Base-by-base conservation (phyloP, 139 green algal genomes). In the Chlorella sorokiniana region DNA sequence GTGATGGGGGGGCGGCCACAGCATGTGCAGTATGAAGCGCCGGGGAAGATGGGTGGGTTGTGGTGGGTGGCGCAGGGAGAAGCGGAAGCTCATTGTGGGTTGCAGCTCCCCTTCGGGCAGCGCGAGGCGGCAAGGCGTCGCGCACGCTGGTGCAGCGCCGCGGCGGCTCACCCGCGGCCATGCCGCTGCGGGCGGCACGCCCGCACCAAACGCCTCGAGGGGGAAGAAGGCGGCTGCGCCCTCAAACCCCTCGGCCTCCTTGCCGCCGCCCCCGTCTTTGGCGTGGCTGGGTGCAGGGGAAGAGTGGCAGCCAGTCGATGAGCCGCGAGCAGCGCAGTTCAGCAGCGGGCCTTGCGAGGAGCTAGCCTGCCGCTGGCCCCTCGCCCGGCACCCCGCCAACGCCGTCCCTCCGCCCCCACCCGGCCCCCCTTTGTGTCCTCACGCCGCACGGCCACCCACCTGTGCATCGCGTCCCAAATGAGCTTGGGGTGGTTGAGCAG, bases 401-500 rank as follows among this genome's bases (percentile, higher is more conserved):
- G n/a, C n/a, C n/a, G n/a, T n/a, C n/a, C n/a, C 52, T 63, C 52
- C 52, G 22, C 52, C 52, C 52, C 23, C 23, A 20, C 52, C 52
- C 52, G 52, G 22, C 52, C 52, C 52, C n/a, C 52, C 51, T 61
- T 14, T 18, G 18, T 18, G 51, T 61, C 51, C 51, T 27, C 38
- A 23, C 14, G 3, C 14, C n/a, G 11, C 56, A n/a, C 56, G 22
- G 11, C 31, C 4, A 20, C 51, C 23, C 73, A 79, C 73, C 73
- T 79, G 73, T 79, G 38, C 27, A 79, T 52, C 73, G 54, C 75
- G 8, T 81, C 75, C 59, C 59, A 81, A 41, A 71, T 81, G 41
- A 81, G 65, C 88, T 98, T 98, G 16, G 96, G 96, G 88, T 99
- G 96, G 91, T 98, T 98, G 92, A 95, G 97, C 67, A 99, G 93